phyloP scores from a whole-genome alignment of 805 yeast species.

The Candida cerambycidarum region DNA sequence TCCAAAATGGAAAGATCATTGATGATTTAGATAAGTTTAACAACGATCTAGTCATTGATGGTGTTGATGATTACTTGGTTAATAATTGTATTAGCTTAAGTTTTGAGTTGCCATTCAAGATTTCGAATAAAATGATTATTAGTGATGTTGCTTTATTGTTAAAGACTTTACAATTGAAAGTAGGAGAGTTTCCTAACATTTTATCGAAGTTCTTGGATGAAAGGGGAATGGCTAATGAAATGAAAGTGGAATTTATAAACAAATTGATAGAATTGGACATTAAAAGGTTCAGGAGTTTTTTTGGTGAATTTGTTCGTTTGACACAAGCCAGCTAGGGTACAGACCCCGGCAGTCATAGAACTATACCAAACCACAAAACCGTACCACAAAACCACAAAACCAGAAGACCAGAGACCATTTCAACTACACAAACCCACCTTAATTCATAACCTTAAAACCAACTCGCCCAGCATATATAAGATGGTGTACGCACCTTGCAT shows the following conservation, averaged over 20 bases:
- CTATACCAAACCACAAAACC: too few relatives aligned
- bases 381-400: too few relatives aligned
- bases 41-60: slow-evolving; percentile 55
- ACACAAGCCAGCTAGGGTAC: neutral
- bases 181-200: slow-evolving; percentile 44
- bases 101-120: slow-evolving; percentile 79
- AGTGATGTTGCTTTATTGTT: slow-evolving; percentile 73
- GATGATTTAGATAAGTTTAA: slow-evolving; percentile 60
- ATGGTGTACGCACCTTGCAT: neutral
- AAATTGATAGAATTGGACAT: slow-evolving; percentile 55
- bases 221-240: slow-evolving; percentile 55
- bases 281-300: slow-evolving; percentile 71
- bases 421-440: too few relatives aligned
- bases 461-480: too few relatives aligned
- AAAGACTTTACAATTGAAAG: slow-evolving; percentile 51
- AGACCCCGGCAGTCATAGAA: neutral
- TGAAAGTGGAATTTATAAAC: slow-evolving; percentile 61
- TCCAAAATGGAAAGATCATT: slow-evolving; percentile 68
- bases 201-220: slow-evolving; percentile 56
- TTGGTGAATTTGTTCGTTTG: slow-evolving; percentile 41
- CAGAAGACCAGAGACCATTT: too few relatives aligned
- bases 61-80: slow-evolving; percentile 69
- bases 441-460: too few relatives aligned
- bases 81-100: slow-evolving; percentile 64
- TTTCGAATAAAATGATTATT: slow-evolving; percentile 62